phyloP scores from a whole-genome alignment of 352 stramenopile genomes.

The Aphanomyces cochlioides region DNA sequence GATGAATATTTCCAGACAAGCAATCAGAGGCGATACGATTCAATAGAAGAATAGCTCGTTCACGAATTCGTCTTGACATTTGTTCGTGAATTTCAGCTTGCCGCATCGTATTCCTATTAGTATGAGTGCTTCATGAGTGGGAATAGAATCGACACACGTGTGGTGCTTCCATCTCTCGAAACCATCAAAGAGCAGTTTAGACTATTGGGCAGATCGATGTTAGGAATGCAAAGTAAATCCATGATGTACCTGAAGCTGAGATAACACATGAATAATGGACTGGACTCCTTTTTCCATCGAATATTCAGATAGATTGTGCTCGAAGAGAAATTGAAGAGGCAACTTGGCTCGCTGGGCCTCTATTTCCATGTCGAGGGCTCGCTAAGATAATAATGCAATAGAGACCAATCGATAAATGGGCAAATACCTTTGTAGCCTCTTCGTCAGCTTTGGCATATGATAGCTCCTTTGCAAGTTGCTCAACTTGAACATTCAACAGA shows the following conservation, averaged over 20 bases:
- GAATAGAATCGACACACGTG: constrained; percentile 18
- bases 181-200: constrained; percentile 30
- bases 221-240: constrained; percentile 47
- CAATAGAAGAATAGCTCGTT: constrained; percentile 10
- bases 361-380: constrained; percentile 43
- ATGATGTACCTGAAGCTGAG: constrained; percentile 55
- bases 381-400: constrained; percentile 28
- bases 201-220: constrained; percentile 37
- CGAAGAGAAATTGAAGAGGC: constrained; percentile 69
- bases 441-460: constrained; percentile 6
- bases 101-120: neutral
- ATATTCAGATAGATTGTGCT: constrained; percentile 59
- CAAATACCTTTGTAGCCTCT: neutral
- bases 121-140: constrained; percentile 34
- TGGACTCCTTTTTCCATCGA: constrained; percentile 50
- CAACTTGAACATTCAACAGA: neutral
- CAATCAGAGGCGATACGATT: constrained; percentile 16
- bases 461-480: neutral
- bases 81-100: neutral
- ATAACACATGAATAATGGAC: constrained; percentile 60
- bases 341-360: constrained; percentile 52
- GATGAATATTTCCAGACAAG: constrained; percentile 14
- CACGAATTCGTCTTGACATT: constrained; percentile 16
- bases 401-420: neutral
- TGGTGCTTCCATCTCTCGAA: constrained; percentile 10